Percentiles rank a stretch among this genome's conserved stretches.
Evolutionary conservation across 2,329 filamentous ascomycete species (phyloP).

Genomic region (Macrophomina tecta): DNA sequence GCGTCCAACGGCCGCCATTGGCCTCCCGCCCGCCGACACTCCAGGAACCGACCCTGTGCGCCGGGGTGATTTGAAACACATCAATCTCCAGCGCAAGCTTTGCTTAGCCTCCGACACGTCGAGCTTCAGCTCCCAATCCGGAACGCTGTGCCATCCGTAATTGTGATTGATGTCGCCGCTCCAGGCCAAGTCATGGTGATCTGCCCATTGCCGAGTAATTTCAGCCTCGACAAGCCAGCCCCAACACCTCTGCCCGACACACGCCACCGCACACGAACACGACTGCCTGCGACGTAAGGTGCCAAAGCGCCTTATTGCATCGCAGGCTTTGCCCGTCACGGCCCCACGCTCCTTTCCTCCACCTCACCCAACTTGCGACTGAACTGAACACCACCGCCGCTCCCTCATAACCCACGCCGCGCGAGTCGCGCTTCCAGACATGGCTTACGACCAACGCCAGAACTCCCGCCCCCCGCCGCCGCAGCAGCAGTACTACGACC

Average conservation of each 20-base stretch:
- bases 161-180: conserved; percentile 11
- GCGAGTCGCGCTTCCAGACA: conserved; percentile 31
- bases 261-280: background rate
- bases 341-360: conserved; percentile 6
- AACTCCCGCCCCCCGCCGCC: conserved; percentile 43
- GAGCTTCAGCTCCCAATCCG: conserved; percentile 17
- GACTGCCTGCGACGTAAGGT: conserved; percentile 8
- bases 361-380: background rate
- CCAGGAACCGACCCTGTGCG: conserved; percentile 19
- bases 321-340: conserved; percentile 2
- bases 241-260: conserved; percentile 3
- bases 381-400: background rate
- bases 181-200: conserved; percentile 20
- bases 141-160: conserved; percentile 6
- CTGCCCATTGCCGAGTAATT: conserved; percentile 24
- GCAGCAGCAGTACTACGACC: conserved; percentile 39
- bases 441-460: conserved; percentile 49
- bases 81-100: conserved; percentile 22
- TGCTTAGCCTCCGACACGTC: conserved; percentile 23
- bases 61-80: conserved; percentile 24
- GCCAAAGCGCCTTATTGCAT: conserved; percentile 24
- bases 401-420: background rate
- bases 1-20: conserved; percentile 12
- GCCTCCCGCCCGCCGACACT: background rate
- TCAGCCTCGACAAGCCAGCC: conserved; percentile 9